Conservation (phyloP, 169 alveolate genomes). For the Eimeria maxima region DNA sequence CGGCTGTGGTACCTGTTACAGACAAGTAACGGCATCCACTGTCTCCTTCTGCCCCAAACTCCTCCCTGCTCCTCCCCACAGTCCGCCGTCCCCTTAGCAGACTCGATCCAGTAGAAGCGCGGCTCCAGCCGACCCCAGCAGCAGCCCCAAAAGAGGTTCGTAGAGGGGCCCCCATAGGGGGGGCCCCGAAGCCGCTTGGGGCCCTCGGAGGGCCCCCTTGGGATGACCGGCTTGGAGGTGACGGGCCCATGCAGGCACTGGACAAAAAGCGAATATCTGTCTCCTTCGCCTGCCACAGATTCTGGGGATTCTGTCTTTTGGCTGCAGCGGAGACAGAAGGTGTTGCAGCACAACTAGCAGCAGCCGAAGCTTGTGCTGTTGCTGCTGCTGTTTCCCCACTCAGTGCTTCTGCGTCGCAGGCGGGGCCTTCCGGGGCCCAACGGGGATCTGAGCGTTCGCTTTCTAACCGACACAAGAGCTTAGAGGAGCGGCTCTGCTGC, state of each 20-base stretch:
- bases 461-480: neutral
- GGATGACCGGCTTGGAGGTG: neutral
- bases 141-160: neutral
- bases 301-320: neutral
- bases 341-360: too few species aligned
- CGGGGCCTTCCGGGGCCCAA: neutral
- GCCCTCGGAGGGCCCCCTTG: too few species aligned
- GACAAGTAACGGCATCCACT: too few species aligned
- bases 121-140: neutral
- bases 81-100: neutral
- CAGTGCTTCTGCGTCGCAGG: neutral
- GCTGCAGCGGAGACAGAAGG: too few species aligned
- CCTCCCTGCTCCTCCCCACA: neutral
- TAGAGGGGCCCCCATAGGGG: slow-evolving; percentile 8
- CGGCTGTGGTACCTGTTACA: neutral
- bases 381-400: neutral
- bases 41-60: neutral
- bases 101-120: neutral
- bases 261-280: neutral
- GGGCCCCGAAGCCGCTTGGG: too few species aligned
- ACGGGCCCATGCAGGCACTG: neutral
- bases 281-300: neutral
- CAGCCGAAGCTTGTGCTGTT: neutral
- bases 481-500: neutral
- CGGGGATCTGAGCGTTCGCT: neutral